phyloP scores from a whole-genome alignment of 768 basidiomycete genomes.

The Tylopilus subfusipes region DNA sequence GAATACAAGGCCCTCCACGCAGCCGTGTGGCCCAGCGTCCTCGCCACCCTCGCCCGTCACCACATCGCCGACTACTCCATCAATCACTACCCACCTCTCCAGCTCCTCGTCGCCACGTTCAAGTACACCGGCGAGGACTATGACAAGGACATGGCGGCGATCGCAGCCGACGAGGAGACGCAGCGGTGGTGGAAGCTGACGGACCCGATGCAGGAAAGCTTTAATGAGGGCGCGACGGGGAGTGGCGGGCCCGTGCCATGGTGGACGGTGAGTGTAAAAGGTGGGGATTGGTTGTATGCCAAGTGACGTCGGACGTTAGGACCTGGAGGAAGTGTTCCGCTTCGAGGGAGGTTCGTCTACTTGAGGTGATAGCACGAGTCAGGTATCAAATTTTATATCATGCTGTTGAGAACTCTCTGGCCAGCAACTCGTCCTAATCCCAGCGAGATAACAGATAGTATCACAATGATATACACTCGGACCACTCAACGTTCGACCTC shows the following conservation, averaged over 20 bases:
- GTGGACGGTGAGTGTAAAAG: slow-evolving; percentile 50
- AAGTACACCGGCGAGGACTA: slow-evolving; percentile 69
- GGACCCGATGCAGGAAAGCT: slow-evolving; percentile 74
- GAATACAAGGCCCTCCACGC: slow-evolving; percentile 61
- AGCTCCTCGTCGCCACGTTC: slow-evolving; percentile 75
- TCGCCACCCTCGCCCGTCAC: slow-evolving; percentile 56
- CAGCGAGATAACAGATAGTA: not conserved
- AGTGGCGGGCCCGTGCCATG: slow-evolving; percentile 68
- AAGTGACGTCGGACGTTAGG: slow-evolving; percentile 27
- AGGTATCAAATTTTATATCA: too few relatives aligned
- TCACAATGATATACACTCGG: not conserved
- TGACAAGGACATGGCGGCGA: slow-evolving; percentile 58
- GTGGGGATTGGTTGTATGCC: not conserved
- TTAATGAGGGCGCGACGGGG: slow-evolving; percentile 64
- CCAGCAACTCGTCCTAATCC: too few relatives aligned
- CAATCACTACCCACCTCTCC: slow-evolving; percentile 57
- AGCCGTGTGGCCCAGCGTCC: slow-evolving; percentile 66
- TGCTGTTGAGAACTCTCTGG: too few relatives aligned
- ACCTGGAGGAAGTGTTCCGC: slow-evolving; percentile 65
- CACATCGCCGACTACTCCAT: slow-evolving; percentile 78
- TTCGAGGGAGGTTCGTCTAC: slow-evolving; percentile 45
- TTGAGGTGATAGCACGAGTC: too few relatives aligned
- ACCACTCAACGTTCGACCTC: slow-evolving; percentile 39
- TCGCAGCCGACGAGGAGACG: slow-evolving; percentile 67
- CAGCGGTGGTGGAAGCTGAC: slow-evolving; percentile 75